Evolutionary conservation across 805 yeast species (phyloP).

Genomic region (Yamadazyma endophytica): DNA sequence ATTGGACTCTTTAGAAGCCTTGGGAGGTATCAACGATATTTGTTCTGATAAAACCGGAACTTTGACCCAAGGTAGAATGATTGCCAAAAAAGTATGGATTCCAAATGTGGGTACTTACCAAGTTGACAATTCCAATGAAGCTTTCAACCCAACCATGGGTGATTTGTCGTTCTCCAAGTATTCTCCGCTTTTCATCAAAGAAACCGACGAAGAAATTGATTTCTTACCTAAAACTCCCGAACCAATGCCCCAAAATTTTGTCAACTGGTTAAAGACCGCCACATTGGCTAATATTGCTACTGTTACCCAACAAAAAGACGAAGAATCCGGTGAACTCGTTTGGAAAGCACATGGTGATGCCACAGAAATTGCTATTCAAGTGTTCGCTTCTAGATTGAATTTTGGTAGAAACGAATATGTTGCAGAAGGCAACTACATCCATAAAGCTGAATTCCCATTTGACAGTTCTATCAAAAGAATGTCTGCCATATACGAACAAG

Average conservation of each 20-base stretch:
- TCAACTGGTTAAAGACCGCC: slow-evolving; percentile 28
- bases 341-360: slow-evolving; percentile 68
- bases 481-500: slow-evolving; percentile 52
- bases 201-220: slow-evolving; percentile 32
- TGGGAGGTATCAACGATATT: slow-evolving; percentile 36
- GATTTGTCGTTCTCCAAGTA: slow-evolving; percentile 27
- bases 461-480: slow-evolving; percentile 72
- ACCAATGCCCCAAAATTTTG: slow-evolving; percentile 16
- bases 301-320: slow-evolving; percentile 26
- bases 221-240: slow-evolving; percentile 27
- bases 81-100: slow-evolving; percentile 33
- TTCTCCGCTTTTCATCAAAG: slow-evolving; percentile 26
- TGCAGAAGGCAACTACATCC: slow-evolving; percentile 28
- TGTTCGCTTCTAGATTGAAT: slow-evolving; percentile 59
- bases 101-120: slow-evolving; percentile 30
- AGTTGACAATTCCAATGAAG: slow-evolving; percentile 29
- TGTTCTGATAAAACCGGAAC: slow-evolving; percentile 41
- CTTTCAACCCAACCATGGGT: slow-evolving; percentile 37
- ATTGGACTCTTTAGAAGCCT: slow-evolving; percentile 34
- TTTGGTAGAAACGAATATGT: slow-evolving; percentile 46
- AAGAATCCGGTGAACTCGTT: slow-evolving; percentile 23
- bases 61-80: slow-evolving; percentile 36
- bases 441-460: slow-evolving; percentile 65
- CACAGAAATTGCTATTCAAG: slow-evolving; percentile 85
- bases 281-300: slow-evolving; percentile 39